Conservation (phyloP, 208 protist species). For the Phytomonas sp. region DNA sequence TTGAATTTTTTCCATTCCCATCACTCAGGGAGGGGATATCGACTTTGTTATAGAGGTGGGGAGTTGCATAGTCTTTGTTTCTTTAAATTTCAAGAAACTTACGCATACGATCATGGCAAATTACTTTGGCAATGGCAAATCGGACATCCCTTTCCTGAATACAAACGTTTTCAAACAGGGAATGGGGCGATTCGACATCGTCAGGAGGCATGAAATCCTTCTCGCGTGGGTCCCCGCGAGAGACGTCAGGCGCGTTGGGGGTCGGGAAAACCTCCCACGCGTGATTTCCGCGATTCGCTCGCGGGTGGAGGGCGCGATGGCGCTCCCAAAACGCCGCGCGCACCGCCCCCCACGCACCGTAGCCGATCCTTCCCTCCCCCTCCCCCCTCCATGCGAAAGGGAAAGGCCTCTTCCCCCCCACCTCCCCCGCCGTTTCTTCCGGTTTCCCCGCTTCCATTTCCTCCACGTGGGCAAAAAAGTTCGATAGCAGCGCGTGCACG, state of each 20-base stretch:
- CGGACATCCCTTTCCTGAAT: constrained; percentile 40
- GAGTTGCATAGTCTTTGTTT: background rate
- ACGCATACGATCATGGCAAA: background rate
- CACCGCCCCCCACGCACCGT: background rate
- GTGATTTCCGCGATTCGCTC: background rate
- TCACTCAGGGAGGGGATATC: background rate
- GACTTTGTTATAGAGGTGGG: background rate
- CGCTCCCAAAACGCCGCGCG: background rate
- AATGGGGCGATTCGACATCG: background rate
- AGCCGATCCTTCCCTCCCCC: background rate
- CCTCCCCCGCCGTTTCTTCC: too few species aligned
- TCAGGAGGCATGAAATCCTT: background rate
- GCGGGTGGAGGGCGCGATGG: background rate
- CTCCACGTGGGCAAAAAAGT: background rate
- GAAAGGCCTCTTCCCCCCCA: background rate
- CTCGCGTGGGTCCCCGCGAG: background rate
- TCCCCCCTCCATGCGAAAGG: background rate
- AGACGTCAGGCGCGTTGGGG: background rate
- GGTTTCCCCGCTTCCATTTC: background rate
- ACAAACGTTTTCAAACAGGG: background rate
- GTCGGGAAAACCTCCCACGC: background rate
- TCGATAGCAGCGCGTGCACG: background rate
- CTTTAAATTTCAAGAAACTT: background rate
- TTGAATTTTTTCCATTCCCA: background rate
- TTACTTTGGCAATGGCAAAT: constrained; percentile 32